phyloP scores from a whole-genome alignment of 805 yeast species.

The Hemisphaericaspora nanyangensis region DNA sequence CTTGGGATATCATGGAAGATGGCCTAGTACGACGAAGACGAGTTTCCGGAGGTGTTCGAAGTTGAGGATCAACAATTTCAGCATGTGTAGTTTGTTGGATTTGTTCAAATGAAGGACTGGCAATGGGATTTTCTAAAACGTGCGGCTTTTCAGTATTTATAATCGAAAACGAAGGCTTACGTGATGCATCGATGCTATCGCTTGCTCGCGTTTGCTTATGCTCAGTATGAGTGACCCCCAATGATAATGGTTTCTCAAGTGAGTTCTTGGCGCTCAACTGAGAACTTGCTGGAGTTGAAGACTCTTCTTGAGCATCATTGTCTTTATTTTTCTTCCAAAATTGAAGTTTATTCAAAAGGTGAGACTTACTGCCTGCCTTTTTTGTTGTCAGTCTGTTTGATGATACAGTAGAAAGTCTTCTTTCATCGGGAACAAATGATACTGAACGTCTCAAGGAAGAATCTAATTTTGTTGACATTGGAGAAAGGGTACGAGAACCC shows the following conservation, averaged over 20 bases:
- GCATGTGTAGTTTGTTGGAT: background rate
- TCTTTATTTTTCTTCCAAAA: conserved; percentile 32
- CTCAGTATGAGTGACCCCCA: background rate
- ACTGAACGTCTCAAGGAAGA: conserved; percentile 12
- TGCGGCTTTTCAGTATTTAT: background rate
- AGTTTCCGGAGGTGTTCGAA: conserved; percentile 4
- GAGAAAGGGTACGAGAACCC: background rate
- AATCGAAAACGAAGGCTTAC: background rate
- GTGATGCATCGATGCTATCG: no score
- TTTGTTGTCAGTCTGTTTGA: conserved; percentile 5
- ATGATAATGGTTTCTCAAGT: background rate
- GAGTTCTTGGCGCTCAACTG: background rate
- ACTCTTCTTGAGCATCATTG: conserved; percentile 2
- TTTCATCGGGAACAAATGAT: conserved; percentile 16
- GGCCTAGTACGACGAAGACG: conserved; percentile 27
- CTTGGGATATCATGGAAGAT: conserved; percentile 37
- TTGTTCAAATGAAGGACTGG: background rate
- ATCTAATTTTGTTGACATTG: conserved; percentile 1
- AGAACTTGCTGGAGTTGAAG: conserved; percentile 2
- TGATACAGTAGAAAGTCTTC: conserved; percentile 13
- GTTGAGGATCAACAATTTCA: conserved; percentile 1
- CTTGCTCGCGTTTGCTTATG: background rate
- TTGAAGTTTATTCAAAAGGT: conserved; percentile 29
- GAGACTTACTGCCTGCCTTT: conserved; percentile 15
- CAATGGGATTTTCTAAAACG: background rate